Evolutionary conservation across 192 early-diverging fungal genomes (phyloP), one percentile per base, ranked within the genome.

Genomic region (Coemansia brasiliensis): DNA sequence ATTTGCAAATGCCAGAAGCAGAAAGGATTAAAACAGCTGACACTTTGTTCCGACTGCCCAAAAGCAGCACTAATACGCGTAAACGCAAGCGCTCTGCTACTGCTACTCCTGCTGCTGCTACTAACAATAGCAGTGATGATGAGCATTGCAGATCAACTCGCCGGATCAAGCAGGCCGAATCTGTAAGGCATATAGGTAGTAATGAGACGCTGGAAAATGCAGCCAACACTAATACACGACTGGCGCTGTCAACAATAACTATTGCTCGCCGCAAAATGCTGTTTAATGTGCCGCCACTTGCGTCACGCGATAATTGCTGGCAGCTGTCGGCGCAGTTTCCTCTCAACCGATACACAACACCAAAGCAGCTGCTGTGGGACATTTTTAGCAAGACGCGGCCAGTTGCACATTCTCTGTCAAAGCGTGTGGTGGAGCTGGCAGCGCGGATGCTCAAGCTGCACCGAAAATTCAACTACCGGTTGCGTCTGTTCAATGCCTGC

Each of bases 401-500:
- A 4, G 21, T 53, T 49, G 49, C 46, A 0, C n/a, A 53, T 9
- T 25, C 51, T 12, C 65, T 58, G 13, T 61, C 75, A 20, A 22
- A 37, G 7, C 24, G 20, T 7, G 52, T 85, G 72, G 44, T 27
- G 20, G 17, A 8, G 3, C 50, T 83, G 41, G 70, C 70, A 8
- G 38, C 38, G 9, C 52, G 70, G 15, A 81, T 84, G 83, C 66
- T 81, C 22, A 52, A 59, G 27, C 56, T 73, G 27, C 72, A 82
- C 49, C 27, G 45, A 16, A 59, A 56, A 27, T 83, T 80, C 37
- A 72, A 76, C 38, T 79, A 64, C 48, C 59, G 67, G 13, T 51
- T 66, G 22, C 72, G 81, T 29, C 48, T 84, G 40, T 81, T 74
- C 18, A 55, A 61, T 39, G 43, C 61, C 35, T 84, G 83, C 22